Conservation (phyloP, 345 rosid species). For the Moricandia moricandioides region DNA sequence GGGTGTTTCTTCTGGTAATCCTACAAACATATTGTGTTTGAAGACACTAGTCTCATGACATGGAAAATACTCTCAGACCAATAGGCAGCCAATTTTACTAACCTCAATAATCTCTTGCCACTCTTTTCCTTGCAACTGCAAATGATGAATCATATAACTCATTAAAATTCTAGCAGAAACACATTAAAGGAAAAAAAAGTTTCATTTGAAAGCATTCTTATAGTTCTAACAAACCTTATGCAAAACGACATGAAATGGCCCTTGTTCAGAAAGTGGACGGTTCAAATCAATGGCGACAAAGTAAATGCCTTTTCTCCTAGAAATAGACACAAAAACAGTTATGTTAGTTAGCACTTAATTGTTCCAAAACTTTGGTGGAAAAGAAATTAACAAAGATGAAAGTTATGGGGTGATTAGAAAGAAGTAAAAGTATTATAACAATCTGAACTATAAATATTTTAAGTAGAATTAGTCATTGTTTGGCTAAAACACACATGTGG, state of each 20-base stretch:
- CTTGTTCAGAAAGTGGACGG: constrained; percentile 77
- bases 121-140: constrained; percentile 72
- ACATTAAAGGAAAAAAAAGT: background rate
- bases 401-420: constrained; percentile 16
- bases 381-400: background rate
- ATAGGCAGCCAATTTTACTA: constrained; percentile 26
- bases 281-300: constrained; percentile 70
- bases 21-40: constrained; percentile 39
- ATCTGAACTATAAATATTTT: too few species aligned
- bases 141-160: constrained; percentile 31
- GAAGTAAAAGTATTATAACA: background rate
- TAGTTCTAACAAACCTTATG: constrained; percentile 56
- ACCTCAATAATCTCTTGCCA: constrained; percentile 83
- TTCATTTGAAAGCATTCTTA: constrained; percentile 11
- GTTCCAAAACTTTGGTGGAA: background rate
- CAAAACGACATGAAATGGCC: constrained; percentile 89
- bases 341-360: constrained; percentile 9
- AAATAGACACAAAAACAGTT: constrained; percentile 25
- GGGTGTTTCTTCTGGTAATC: constrained; percentile 73
- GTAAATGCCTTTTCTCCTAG: constrained; percentile 75
- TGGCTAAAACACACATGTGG: constrained; percentile 19
- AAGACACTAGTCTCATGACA: background rate
- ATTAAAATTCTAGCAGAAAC: constrained; percentile 3
- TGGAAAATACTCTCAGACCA: background rate
- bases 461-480: background rate